Evolutionary conservation across 805 yeast genomes (phyloP).

Genomic region (Vanderwaltozyma polyspora): DNA sequence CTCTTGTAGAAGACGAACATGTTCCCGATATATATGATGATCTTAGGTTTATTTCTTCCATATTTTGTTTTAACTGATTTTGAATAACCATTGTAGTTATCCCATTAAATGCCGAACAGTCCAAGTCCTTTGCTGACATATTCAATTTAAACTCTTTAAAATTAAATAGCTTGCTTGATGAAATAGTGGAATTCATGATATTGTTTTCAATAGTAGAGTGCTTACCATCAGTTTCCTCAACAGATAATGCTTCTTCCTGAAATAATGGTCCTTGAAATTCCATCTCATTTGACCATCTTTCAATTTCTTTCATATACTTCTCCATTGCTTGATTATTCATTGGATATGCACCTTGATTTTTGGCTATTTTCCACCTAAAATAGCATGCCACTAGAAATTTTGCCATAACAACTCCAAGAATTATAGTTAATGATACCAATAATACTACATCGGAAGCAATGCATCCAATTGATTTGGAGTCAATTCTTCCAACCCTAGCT

Average conservation of each 20-base stretch:
- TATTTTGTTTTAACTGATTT: constrained; percentile 28
- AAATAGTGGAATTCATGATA: too few species aligned
- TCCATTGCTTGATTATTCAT: constrained; percentile 49
- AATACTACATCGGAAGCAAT: constrained; percentile 80
- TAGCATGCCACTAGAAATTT: constrained; percentile 82
- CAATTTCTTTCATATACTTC: constrained; percentile 56
- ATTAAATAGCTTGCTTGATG: neutral
- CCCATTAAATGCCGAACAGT: constrained; percentile 10
- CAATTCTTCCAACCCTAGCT: constrained; percentile 78
- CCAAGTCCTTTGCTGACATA: constrained; percentile 16
- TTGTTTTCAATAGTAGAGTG: constrained; percentile 33
- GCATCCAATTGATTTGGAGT: constrained; percentile 86
- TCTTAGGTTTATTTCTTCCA: neutral
- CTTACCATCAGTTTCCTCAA: neutral
- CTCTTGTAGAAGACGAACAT: neutral
- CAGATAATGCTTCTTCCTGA: constrained; percentile 30
- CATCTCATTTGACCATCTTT: constrained; percentile 73
- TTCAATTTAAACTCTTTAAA: neutral
- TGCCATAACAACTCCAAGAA: constrained; percentile 62
- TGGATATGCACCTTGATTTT: constrained; percentile 66
- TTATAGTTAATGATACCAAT: constrained; percentile 69
- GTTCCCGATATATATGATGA: neutral
- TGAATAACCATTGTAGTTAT: constrained; percentile 57
- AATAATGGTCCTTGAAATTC: constrained; percentile 37
- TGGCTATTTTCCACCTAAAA: constrained; percentile 74